A percentile compares a stretch with the other conserved stretches of the same genome.
Evolutionary conservation across 2,329 filamentous ascomycete species (phyloP).

Genomic region (Neofusicoccum ribis): DNA sequence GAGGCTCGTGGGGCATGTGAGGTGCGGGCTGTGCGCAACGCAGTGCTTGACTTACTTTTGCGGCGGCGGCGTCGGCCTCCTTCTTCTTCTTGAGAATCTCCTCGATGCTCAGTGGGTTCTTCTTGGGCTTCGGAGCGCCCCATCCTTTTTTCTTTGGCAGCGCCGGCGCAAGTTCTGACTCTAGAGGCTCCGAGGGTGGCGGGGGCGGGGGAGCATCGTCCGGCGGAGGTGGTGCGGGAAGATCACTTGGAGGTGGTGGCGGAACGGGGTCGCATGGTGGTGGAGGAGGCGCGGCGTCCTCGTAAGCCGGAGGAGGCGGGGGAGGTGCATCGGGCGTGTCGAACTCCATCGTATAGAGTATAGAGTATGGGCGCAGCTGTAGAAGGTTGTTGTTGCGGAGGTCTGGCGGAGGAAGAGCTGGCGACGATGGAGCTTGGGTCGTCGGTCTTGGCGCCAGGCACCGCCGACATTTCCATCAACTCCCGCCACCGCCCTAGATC

Average conservation of each 20-base stretch:
- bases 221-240: constrained; percentile 23
- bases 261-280: constrained; percentile 46
- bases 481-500: not conserved
- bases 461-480: not conserved
- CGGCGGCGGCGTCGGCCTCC: constrained; percentile 77
- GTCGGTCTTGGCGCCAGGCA: constrained; percentile 5
- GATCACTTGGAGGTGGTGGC: constrained; percentile 35
- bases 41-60: constrained; percentile 58
- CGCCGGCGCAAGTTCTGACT: constrained; percentile 30
- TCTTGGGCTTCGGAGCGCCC: constrained; percentile 41
- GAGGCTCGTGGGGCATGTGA: not conserved
- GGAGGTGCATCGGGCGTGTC: not conserved
- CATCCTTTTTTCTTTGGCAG: constrained; percentile 58
- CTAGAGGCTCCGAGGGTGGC: constrained; percentile 20
- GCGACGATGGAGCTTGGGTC: constrained; percentile 13
- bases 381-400: not conserved
- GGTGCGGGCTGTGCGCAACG: not conserved
- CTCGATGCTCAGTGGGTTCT: constrained; percentile 73
- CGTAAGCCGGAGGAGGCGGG: constrained; percentile 22
- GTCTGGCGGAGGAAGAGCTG: constrained; percentile 4
- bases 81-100: constrained; percentile 83
- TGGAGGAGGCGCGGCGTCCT: constrained; percentile 31
- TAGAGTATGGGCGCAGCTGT: not conserved
- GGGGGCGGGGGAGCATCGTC: constrained; percentile 24
- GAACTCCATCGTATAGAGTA: not conserved